Evolutionary conservation across 352 stramenopile species (phyloP), one percentile per base, ranked within the genome.

Genomic region (Aphanomyces stellatus): DNA sequence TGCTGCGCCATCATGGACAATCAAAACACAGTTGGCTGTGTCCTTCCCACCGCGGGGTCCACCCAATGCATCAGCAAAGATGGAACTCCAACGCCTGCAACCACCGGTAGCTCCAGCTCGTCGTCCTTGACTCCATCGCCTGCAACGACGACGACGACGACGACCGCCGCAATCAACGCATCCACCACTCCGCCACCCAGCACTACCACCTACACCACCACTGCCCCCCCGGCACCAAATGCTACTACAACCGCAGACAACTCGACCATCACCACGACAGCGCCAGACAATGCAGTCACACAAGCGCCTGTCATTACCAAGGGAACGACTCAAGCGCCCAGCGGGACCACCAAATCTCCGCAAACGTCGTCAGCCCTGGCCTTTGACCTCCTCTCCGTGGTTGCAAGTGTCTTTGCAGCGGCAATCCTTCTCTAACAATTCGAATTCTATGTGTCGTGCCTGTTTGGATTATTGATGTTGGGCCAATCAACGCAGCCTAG

Each of bases 1-100:
- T 57, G 49, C 25, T 57, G 49, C 49, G 7, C 49, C 25, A 34
- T 57, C 49, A 57, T 57, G 17, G 30, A 57, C 49, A n/a, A 22
- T 7, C 15, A 15, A 24, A 57, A 57, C 27, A 24, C 49, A 7
- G 49, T 57, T 6, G 49, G 49, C 4, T 57, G 49, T n/a, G 49
- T 57, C 19, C 30, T 57, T n/a, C 49, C 49, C 13, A 30, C 30
- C 19, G 11, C 49, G 1, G 42, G 42, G 19, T 57, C 49, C 6
- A 57, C 49, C 27, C 7, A 57, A n/a, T 57, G 49, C 49, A 57
- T 57, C 49, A n/a, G 11, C 37, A 46, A 46, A 19, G 2, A 46
- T 19, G 4, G 5, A 34, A 24, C 6, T 17, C 49, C 49, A 57
- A 3, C 11, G 17, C 6, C 3, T 33, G 25, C 27, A 33, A 19